Evolutionary conservation across 805 yeast genomes (phyloP), one percentile per base, ranked within the genome.

Genomic region (Suhomyces emberorum): DNA sequence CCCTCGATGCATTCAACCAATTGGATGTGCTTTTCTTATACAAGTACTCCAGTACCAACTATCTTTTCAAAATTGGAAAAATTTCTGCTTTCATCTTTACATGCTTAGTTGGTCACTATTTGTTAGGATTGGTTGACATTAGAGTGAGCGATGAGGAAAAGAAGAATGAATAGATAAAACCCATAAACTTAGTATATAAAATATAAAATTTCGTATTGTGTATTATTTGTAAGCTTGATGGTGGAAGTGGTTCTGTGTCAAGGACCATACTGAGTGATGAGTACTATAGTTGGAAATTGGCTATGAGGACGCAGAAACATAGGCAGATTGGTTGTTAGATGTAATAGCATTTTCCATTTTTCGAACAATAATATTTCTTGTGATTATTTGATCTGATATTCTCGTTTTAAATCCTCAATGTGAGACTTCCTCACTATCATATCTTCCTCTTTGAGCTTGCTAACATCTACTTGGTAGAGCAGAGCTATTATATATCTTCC

Each of bases 1-100:
- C 89, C 43, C 73, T 84, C 37, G 95, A 84, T 56, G 88, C 79
- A 39, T 69, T 85, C 54, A 67, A 73, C 41, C 64, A 63, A 27
- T 64, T 77, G 12, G 77, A 77, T 29, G 59, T 88, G 3, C 61
- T 73, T 33, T 69, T 89, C 38, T 69, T 72, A 44, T 91, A 89
- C 62, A 69, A 63, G 46, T 87, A 77, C 60, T 61, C 85, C 6
- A 51, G 61, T 7, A 52, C 61, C 26, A 76, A 72, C 43, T 73
- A 76, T 57, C 63, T 77, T 54, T 63, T 63, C 43, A 88, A 88
- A 59, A 91, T 95, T 15, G 43, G 79, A 28, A 69, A 76, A 36
- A 72, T 86, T 32, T 76, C 89, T 5, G 70, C 74, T 2, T 77
- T 79, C 44, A 65, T 84, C 15, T 77, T 83, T 42, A 53, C 72